A percentile compares a stretch with the other conserved stretches of the same genome.
phyloP scores from a whole-genome alignment of 805 yeast genomes.

The Wickerhamia fluorescens region DNA sequence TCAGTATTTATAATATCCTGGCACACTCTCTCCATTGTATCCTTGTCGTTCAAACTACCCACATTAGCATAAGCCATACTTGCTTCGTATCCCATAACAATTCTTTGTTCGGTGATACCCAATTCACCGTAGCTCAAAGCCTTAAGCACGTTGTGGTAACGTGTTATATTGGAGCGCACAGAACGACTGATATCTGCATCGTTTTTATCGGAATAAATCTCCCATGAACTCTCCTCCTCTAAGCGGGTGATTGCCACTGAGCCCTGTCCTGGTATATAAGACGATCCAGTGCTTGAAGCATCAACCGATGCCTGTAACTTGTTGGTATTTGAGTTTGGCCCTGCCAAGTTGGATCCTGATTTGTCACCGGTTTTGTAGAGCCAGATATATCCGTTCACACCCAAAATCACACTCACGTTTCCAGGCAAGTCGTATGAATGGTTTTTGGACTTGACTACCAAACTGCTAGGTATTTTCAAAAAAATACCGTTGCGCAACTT shows the following conservation, averaged over 20 bases:
- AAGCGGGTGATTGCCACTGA: constrained; percentile 72
- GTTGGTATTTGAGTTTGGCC: constrained; percentile 19
- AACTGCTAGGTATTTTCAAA: constrained; percentile 70
- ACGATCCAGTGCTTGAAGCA: constrained; percentile 5
- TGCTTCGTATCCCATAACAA: constrained; percentile 81
- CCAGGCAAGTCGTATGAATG: constrained; percentile 91
- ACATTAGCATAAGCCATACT: constrained; percentile 68
- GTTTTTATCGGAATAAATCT: constrained; percentile 86
- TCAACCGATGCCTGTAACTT: constrained; percentile 35
- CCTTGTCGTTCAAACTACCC: constrained; percentile 39
- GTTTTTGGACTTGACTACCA: constrained; percentile 77
- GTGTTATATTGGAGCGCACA: constrained; percentile 65
- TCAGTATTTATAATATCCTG: constrained; percentile 64
- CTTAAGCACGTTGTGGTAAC: constrained; percentile 78
- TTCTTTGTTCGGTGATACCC: constrained; percentile 77
- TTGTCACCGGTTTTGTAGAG: constrained; percentile 54
- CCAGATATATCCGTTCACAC: constrained; percentile 96
- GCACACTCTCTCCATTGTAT: constrained; percentile 66
- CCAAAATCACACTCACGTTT: constrained; percentile 82
- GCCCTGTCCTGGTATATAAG: constrained; percentile 50
- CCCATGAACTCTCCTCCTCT: constrained; percentile 92
- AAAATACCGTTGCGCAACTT: constrained; percentile 88
- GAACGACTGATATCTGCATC: constrained; percentile 56
- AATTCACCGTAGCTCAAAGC: constrained; percentile 80
- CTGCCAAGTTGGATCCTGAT: constrained; percentile 12